Evolutionary conservation across 2,329 filamentous ascomycete species (phyloP).

Genomic region (Phialocephala subalpina): DNA sequence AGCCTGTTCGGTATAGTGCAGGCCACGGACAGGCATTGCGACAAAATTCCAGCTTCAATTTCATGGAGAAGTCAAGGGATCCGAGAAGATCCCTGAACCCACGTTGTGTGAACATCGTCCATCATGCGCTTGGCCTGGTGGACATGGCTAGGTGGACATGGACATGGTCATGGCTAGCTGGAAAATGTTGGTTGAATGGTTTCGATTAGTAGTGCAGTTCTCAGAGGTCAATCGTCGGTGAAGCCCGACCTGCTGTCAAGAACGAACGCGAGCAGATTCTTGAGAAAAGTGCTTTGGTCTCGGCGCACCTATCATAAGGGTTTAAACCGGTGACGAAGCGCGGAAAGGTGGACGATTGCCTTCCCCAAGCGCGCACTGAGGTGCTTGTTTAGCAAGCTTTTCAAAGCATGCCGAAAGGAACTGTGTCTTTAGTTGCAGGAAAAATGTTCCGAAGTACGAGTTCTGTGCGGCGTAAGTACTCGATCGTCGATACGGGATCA

Average conservation of each 20-base stretch:
- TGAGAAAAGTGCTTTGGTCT: neutral
- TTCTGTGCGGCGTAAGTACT: neutral
- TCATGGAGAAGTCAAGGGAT: conserved; percentile 15
- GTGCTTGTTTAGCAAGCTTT: neutral
- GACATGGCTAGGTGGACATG: neutral
- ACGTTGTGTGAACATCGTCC: conserved; percentile 8
- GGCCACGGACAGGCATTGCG: neutral
- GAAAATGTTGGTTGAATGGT: neutral
- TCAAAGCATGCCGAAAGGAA: neutral
- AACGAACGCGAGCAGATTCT: neutral
- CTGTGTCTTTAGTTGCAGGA: neutral
- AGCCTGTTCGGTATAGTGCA: neutral
- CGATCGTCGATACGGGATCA: neutral
- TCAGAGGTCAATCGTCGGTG: conserved; percentile 6
- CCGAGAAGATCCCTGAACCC: neutral
- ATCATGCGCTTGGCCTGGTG: neutral
- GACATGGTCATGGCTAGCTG: neutral
- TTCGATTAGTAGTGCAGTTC: conserved; percentile 1
- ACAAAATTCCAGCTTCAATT: neutral
- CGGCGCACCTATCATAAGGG: neutral
- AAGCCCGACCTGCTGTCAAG: neutral
- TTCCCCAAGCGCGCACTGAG: neutral
- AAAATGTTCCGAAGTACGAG: neutral
- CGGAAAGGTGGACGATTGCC: neutral
- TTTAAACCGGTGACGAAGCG: neutral